Evolutionary conservation across 2,329 filamentous ascomycete species (phyloP).

Genomic region (Metarhizium sp.): DNA sequence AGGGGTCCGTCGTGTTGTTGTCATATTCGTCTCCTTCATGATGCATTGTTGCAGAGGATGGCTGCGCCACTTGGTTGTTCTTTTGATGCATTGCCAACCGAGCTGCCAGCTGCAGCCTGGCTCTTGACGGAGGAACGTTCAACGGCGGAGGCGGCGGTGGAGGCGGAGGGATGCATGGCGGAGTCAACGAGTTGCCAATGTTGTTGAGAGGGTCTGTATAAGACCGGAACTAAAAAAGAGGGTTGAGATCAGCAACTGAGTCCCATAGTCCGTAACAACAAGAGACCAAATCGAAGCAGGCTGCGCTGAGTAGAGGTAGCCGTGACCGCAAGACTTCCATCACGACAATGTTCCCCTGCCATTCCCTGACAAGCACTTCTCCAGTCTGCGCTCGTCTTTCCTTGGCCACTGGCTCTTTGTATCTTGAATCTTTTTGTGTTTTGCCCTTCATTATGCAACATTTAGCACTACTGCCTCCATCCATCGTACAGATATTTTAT

Average conservation of each 20-base stretch:
- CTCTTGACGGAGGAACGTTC: conserved; percentile 78
- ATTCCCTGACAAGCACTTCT: not conserved
- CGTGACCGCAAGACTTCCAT: conserved; percentile 1
- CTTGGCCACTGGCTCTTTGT: not conserved
- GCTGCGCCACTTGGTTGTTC: conserved; percentile 39
- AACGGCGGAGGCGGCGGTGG: conserved; percentile 67
- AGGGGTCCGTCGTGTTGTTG: conserved; percentile 31
- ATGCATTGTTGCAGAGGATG: conserved; percentile 32
- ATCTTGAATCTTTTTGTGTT: not conserved
- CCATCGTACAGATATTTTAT: conserved; percentile 2
- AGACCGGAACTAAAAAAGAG: conserved; percentile 41
- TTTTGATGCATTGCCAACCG: conserved; percentile 70
- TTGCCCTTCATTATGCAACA: conserved; percentile 1
- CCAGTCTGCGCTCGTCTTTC: not conserved
- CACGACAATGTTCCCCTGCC: not conserved
- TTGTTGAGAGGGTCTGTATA: conserved; percentile 47
- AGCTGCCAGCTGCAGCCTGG: conserved; percentile 81
- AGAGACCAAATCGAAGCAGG: conserved; percentile 2
- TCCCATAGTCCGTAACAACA: conserved; percentile 12
- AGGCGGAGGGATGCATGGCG: conserved; percentile 49
- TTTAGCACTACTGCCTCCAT: not conserved
- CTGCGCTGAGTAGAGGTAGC: conserved; percentile 8
- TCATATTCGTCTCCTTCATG: conserved; percentile 30
- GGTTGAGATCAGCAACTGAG: conserved; percentile 5
- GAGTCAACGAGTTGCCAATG: conserved; percentile 37